These are phyloP conservation scores for Sideroxylon spinosum DNA, from an alignment of 179 eudicot genomes.

Conservation along the genomic window DNA sequence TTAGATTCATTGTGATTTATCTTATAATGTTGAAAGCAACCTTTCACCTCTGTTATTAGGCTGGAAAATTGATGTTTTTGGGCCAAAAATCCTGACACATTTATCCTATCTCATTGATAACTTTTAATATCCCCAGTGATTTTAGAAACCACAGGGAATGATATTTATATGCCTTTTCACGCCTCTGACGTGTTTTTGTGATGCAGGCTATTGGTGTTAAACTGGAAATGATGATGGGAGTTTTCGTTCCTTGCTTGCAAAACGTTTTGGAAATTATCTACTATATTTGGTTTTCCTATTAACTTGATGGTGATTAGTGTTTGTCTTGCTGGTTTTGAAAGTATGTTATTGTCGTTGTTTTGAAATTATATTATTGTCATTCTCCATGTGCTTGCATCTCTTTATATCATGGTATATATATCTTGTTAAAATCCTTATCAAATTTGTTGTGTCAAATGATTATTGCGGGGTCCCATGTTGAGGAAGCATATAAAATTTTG, in stretches of 20 bases:
- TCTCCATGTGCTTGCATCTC: neutral
- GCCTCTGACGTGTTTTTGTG: constrained; percentile 13
- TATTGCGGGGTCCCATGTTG: neutral
- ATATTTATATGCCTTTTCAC: constrained; percentile 6
- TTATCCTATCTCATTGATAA: neutral
- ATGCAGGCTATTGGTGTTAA: constrained; percentile 57
- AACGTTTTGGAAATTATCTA: constrained; percentile 93
- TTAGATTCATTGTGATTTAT: no score
- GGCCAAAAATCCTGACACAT: neutral
- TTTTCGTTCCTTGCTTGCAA: constrained; percentile 92
- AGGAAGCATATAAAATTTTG: neutral
- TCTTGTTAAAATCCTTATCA: no score
- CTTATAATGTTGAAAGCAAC: no score
- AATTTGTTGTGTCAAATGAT: neutral
- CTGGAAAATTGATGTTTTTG: neutral
- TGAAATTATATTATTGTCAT: neutral
- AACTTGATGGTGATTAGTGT: constrained; percentile 14
- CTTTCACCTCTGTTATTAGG: neutral
- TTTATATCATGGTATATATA: neutral
- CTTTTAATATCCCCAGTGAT: neutral
- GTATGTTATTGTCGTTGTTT: neutral
- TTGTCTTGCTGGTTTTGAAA: constrained; percentile 1
- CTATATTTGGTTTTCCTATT: constrained; percentile 93
- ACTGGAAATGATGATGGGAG: constrained; percentile 93
- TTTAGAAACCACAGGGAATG: neutral